Evolutionary conservation across 768 basidiomycete species (phyloP).

Genomic region (Trametes maxima): DNA sequence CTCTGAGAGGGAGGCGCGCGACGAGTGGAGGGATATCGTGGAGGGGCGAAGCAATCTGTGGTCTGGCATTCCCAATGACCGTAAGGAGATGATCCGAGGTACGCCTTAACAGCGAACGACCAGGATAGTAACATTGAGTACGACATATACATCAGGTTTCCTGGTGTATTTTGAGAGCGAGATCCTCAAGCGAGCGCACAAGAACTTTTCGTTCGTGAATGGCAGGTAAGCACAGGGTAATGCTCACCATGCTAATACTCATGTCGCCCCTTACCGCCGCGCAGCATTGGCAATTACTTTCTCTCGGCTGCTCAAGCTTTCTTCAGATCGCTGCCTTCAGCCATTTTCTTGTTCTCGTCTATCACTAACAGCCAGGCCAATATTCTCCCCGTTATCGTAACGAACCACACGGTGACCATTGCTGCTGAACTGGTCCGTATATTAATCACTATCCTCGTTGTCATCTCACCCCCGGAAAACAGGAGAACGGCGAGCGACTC

Average conservation of each 20-base stretch:
- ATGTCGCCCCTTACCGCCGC: not conserved
- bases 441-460: not conserved
- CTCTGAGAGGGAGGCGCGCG: slow-evolving; percentile 76
- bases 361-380: slow-evolving; percentile 67
- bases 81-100: slow-evolving; percentile 92
- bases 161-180: slow-evolving; percentile 92
- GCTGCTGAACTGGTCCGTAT: slow-evolving; percentile 76
- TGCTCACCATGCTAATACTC: not conserved
- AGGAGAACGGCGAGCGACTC: slow-evolving; percentile 77
- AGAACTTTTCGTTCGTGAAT: slow-evolving; percentile 92
- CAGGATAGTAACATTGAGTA: not conserved
- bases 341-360: slow-evolving; percentile 32
- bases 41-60: slow-evolving; percentile 84
- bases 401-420: slow-evolving; percentile 95
- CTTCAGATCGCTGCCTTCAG: slow-evolving; percentile 81
- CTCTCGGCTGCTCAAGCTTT: slow-evolving; percentile 87
- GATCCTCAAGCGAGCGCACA: slow-evolving; percentile 85
- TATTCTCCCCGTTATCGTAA: slow-evolving; percentile 90
- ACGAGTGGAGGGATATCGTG: slow-evolving; percentile 91
- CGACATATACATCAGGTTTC: slow-evolving; percentile 60
- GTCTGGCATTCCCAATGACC: slow-evolving; percentile 84
- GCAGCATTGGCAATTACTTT: slow-evolving; percentile 88
- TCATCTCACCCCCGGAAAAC: not conserved
- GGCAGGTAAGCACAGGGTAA: slow-evolving; percentile 59
- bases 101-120: slow-evolving; percentile 12